Conservation (phyloP, 495 filamentous ascomycete species). For the Penicillium alfredii region DNA sequence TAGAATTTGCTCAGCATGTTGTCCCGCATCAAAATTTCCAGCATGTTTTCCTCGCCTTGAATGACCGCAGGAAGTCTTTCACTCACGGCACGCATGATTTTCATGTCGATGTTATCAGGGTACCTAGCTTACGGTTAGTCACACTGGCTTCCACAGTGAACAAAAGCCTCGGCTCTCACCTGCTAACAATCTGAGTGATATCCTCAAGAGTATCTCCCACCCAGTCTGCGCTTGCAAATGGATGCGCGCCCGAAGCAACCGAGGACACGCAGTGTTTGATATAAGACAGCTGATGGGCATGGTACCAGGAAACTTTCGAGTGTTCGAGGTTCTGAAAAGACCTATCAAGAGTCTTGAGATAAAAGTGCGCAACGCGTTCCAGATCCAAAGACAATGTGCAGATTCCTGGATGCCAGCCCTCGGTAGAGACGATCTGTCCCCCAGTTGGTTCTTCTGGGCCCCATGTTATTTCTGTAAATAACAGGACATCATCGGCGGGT, state of each 20-base stretch:
- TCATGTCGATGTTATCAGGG: constrained; percentile 16
- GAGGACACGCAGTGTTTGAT: constrained; percentile 6
- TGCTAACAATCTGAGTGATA: constrained; percentile 31
- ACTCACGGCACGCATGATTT: constrained; percentile 24
- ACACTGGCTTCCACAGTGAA: too few species aligned
- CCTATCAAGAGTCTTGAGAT: constrained; percentile 11
- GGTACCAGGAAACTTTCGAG: constrained; percentile 1
- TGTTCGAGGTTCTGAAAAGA: constrained; percentile 2
- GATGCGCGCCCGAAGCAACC: constrained; percentile 12
- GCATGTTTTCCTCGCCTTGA: constrained; percentile 31
- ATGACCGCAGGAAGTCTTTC: constrained; percentile 33
- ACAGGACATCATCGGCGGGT: constrained; percentile 11
- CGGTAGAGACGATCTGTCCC: neutral
- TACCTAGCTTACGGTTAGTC: constrained; percentile 14
- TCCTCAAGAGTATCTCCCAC: constrained; percentile 25
- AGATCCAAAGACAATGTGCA: constrained; percentile 4
- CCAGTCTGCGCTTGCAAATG: constrained; percentile 24
- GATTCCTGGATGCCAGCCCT: neutral
- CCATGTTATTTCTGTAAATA: constrained; percentile 22
- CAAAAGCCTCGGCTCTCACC: neutral
- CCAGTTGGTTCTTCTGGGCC: constrained; percentile 10
- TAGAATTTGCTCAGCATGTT: constrained; percentile 38
- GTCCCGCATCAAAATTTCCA: constrained; percentile 38
- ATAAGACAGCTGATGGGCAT: constrained; percentile 14
- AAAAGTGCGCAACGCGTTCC: constrained; percentile 17